Base-by-base conservation (phyloP, 257 asterid species). In the Scutellaria minor region DNA sequence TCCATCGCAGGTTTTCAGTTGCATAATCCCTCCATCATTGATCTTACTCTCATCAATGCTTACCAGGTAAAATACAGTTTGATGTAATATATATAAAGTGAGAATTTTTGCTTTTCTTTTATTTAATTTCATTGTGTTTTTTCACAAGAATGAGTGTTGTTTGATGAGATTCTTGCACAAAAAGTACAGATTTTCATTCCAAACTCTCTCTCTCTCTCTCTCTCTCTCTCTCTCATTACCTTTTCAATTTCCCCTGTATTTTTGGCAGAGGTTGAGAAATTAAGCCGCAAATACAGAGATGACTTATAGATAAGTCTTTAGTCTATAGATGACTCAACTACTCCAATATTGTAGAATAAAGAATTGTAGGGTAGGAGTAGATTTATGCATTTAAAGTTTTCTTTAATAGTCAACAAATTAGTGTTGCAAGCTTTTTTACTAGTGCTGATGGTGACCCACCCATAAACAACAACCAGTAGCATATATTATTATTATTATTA, bases 31-130 rank as follows among this genome's bases (percentile, higher is more conserved):
- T 73, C 86, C 64, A 87, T 94, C 51, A 45, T 91, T 80, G 91
- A 91, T 81, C 96, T 91, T 64, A 66, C 91, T 55, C 95, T 94
- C 85, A 77, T 89, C 79, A 35, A 84, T 37, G 93, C 97, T 81
- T 94, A 82, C 82, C 84, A 88, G 97, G 99, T 93, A 79, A 69
- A 7, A 69, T 18, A 35, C 1, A n/a, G 7, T 53, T 24, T 67
- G 37, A 4, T n/a, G 24, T 14, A 6, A 53, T 9, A 39, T 40
- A n/a, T 62, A 6, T 31, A 14, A 45, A 12, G 27, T 24, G 27
- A 39, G 27, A 9, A 12, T 5, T 15, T 11, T 18, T 39, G 47
- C 24, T 37, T 62, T 22, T 31, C 37, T 37, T 8, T 6, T 7
- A 5, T 0, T 35, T 46, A 15, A 44, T 41, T 46, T 20, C 53